Percentiles rank a stretch among this genome's conserved stretches.
These are phyloP conservation scores for Globisporangium acanthophoron DNA, from an alignment of 352 stramenopile genomes.

Conservation along the genomic window DNA sequence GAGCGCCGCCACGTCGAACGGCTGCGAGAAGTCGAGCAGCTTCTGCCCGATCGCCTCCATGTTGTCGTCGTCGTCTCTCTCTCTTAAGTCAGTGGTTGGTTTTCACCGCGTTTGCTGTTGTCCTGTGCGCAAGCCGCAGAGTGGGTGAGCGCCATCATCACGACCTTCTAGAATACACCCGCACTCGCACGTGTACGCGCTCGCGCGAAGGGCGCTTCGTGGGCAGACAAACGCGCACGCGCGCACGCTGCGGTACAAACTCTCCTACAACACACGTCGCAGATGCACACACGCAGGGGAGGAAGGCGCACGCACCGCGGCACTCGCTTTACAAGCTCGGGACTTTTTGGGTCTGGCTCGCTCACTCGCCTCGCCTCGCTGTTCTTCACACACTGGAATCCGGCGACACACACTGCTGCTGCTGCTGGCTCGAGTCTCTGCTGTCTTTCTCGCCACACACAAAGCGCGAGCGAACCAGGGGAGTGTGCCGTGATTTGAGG, in stretches of 20 bases:
- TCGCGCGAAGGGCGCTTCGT: neutral
- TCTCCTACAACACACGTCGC: neutral
- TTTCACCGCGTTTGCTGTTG: too few species aligned
- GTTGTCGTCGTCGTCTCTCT: conserved; percentile 5
- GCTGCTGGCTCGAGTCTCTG: too few species aligned
- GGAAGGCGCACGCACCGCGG: neutral
- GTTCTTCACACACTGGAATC: too few species aligned
- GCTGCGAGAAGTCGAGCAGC: conserved; percentile 92
- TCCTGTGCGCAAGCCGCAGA: neutral
- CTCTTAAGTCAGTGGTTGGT: neutral
- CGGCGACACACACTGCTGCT: too few species aligned
- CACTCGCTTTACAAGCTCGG: too few species aligned
- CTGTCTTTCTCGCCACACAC: too few species aligned
- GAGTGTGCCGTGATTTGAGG: too few species aligned
- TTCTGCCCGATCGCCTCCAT: conserved; percentile 91
- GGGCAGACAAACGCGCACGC: too few species aligned
- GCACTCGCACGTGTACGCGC: neutral
- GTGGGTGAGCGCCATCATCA: neutral
- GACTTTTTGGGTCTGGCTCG: neutral
- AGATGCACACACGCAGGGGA: neutral
- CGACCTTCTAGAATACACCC: neutral
- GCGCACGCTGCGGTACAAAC: too few species aligned
- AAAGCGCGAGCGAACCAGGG: too few species aligned
- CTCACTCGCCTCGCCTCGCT: neutral
- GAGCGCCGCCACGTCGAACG: conserved; percentile 94